Evolutionary conservation across 2,329 filamentous ascomycete species (phyloP).

Genomic region (Epichloe coenophiala): DNA sequence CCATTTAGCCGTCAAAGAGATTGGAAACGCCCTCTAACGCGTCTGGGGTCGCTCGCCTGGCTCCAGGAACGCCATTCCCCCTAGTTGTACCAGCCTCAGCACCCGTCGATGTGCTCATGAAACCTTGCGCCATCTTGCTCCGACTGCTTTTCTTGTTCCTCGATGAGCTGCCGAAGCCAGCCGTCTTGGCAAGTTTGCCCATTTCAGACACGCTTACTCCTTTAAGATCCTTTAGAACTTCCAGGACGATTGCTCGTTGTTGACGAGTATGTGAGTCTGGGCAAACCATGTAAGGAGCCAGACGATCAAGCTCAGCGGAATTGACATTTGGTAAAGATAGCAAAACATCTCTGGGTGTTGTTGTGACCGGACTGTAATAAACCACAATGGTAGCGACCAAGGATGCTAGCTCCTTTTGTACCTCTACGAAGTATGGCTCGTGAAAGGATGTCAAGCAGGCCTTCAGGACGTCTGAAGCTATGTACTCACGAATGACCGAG

Average conservation of each 20-base stretch:
- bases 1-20: slow-evolving; percentile 29
- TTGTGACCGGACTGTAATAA: slow-evolving; percentile 55
- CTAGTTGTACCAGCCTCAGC: slow-evolving; percentile 16
- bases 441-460: slow-evolving; percentile 83
- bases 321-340: slow-evolving; percentile 67
- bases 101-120: slow-evolving; percentile 41
- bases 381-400: slow-evolving; percentile 78
- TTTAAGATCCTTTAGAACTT: slow-evolving; percentile 73
- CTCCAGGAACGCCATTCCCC: slow-evolving; percentile 14
- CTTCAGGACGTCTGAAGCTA: slow-evolving; percentile 76
- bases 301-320: slow-evolving; percentile 49
- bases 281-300: slow-evolving; percentile 46
- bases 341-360: slow-evolving; percentile 63
- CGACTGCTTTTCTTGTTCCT: slow-evolving; percentile 16
- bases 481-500: slow-evolving; percentile 70
- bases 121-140: slow-evolving; percentile 48
- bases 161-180: slow-evolving; percentile 19
- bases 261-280: slow-evolving; percentile 52
- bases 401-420: slow-evolving; percentile 81
- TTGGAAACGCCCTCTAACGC: slow-evolving; percentile 41
- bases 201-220: slow-evolving; percentile 89
- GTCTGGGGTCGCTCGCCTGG: slow-evolving; percentile 31
- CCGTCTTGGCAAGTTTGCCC: slow-evolving; percentile 59
- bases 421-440: slow-evolving; percentile 91
- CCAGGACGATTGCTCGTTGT: slow-evolving; percentile 69